Base-by-base conservation (phyloP, 78 protist species). In the Dictyostelium brefeldianum region DNA sequence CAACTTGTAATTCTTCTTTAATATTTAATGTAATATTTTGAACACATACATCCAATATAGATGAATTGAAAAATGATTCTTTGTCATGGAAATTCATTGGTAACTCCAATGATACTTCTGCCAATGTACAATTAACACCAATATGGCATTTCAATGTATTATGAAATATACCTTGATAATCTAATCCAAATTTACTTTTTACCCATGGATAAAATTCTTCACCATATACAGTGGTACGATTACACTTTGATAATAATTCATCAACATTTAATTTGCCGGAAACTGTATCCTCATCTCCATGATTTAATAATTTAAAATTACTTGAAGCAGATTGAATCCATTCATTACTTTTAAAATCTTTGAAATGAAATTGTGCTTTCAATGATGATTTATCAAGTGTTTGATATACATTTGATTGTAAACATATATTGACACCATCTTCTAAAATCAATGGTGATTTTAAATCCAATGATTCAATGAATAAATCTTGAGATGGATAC, bases 401-500 rank as follows among this genome's bases (percentile, higher is more conserved):
- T 73, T 36, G n/a, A 46, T 17, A 20, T 46, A 46, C 43, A 20
- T 46, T 73, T 36, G 79, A 8, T 62, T 62, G 70, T 62, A 62
- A 22, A n/a, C n/a, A n/a, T n/a, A 62, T 25, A 25, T 62, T 62
- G 27, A 0, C 14, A 25, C 43, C 70, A 22, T 20, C 53, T 12
- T 0, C 0, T 20, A 78, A 36, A 8, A 56, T 15, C 0, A 77
- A 51, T 29, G 81, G 81, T 25, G 3, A 2, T 29, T n/a, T 53
- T 51, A 77, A 77, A 77, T 53, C 22, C 59, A 10, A 77, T 11
- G n/a, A n/a, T n/a, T n/a, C n/a, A n/a, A n/a, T 20, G 51, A 27
- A 15, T 22, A 77, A 17, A 53, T 77, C 67, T 48, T 77, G 59
- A 10, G 20, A 8, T 77, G 81, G 81, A 29, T 29, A 77, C 9